Conservation (phyloP, 495 filamentous ascomycete species). For the Penicillium robsamsonii region DNA sequence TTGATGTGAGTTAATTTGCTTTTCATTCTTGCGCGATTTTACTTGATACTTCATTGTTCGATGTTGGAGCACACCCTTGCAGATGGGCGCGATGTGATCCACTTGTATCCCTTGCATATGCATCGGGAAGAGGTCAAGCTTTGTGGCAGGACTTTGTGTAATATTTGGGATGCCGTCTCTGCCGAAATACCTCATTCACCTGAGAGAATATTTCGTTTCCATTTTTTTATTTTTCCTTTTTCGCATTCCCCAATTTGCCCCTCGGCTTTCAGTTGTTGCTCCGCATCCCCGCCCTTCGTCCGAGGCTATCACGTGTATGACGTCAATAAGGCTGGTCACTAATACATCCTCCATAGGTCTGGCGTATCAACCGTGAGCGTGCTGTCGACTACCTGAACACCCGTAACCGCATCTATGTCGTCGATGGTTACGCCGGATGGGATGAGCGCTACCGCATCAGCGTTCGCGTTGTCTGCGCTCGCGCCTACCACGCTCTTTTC, state of each 20-base stretch:
- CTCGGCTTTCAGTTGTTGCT: conserved; percentile 2
- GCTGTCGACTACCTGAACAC: conserved; percentile 99
- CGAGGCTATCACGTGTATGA: conserved; percentile 37
- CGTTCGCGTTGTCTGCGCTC: conserved; percentile 96
- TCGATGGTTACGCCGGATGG: conserved; percentile 97
- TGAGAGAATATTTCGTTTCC: not conserved
- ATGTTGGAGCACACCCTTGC: conserved; percentile 26
- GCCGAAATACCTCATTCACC: not conserved
- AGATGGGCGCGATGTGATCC: conserved; percentile 27
- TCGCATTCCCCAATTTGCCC: conserved; percentile 16
- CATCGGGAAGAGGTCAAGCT: conserved; percentile 33
- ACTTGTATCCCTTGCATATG: conserved; percentile 30
- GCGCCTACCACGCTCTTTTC: conserved; percentile 99
- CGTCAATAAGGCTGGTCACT: conserved; percentile 27
- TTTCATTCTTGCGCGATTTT: conserved; percentile 22
- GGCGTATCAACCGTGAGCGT: conserved; percentile 99
- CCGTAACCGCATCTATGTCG: conserved; percentile 95
- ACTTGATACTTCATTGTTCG: conserved; percentile 16
- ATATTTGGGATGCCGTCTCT: conserved; percentile 7
- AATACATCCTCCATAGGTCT: conserved; percentile 63
- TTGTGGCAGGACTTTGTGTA: conserved; percentile 27
- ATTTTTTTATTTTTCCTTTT: conserved; percentile 8
- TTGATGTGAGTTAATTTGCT: conserved; percentile 71
- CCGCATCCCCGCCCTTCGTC: conserved; percentile 18
- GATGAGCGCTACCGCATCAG: conserved; percentile 97